These are phyloP conservation scores for Panaeolus cyanescens DNA, from an alignment of 768 basidiomycete genomes.

Conservation along the genomic window DNA sequence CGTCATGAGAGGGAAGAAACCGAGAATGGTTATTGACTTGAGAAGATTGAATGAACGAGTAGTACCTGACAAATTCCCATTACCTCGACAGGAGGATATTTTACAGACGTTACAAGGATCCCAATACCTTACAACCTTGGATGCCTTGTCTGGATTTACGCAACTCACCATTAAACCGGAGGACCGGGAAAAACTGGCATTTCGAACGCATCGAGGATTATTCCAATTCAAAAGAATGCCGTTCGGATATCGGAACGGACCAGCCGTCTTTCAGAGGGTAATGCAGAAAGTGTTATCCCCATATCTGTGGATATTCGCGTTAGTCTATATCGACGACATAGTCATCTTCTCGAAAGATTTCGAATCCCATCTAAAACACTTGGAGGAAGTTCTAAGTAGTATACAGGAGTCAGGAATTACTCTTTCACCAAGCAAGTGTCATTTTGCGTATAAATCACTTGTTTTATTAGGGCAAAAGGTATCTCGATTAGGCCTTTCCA, in stretches of 20 bases:
- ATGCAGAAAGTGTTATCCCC: slow-evolving; percentile 40
- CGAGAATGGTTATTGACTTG: slow-evolving; percentile 40
- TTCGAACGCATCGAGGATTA: slow-evolving; percentile 38
- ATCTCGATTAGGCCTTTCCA: no score
- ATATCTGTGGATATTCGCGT: slow-evolving; percentile 37
- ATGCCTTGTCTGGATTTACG: slow-evolving; percentile 34
- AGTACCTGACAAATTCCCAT: slow-evolving; percentile 11
- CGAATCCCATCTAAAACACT: slow-evolving; percentile 31
- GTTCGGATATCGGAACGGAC: slow-evolving; percentile 37
- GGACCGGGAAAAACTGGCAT: no score
- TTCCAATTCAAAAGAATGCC: slow-evolving; percentile 44
- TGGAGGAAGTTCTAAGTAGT: slow-evolving; percentile 28
- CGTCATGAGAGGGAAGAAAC: no score
- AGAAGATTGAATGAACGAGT: slow-evolving; percentile 1
- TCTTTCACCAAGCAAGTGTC: slow-evolving; percentile 34
- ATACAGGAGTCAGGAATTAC: slow-evolving; percentile 30
- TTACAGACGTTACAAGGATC: slow-evolving; percentile 26
- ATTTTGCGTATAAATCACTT: slow-evolving; percentile 31
- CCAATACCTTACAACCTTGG: slow-evolving; percentile 31
- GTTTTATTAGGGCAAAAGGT: slow-evolving; percentile 40
- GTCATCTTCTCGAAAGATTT: slow-evolving; percentile 29
- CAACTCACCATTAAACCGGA: slow-evolving; percentile 27
- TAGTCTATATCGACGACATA: slow-evolving; percentile 46
- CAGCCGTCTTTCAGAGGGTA: no score
- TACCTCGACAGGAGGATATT: slow-evolving; percentile 25